phyloP scores from a whole-genome alignment of 2,329 filamentous ascomycete genomes.

The Elsinoe perseae region DNA sequence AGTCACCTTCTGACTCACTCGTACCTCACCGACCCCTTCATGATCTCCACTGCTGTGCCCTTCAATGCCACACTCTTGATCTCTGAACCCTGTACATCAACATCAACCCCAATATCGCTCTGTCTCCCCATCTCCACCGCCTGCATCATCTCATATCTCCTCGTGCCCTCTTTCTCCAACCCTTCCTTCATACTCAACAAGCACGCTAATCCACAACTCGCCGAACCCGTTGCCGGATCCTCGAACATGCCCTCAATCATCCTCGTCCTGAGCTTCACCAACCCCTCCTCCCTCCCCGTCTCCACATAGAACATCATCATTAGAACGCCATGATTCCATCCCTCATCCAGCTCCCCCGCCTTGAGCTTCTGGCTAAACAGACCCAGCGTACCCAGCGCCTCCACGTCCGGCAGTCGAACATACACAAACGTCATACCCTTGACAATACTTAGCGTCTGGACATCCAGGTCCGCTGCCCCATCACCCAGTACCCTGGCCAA shows the following conservation, averaged over 20 bases:
- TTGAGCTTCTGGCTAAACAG: constrained; percentile 28
- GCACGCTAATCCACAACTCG: constrained; percentile 40
- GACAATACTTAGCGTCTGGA: constrained; percentile 47
- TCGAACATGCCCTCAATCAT: constrained; percentile 50
- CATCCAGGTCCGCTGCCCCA: constrained; percentile 14
- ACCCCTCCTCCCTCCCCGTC: constrained; percentile 25
- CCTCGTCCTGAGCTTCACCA: constrained; percentile 45
- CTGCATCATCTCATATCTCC: constrained; percentile 39
- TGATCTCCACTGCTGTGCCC: constrained; percentile 38
- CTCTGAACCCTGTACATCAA: constrained; percentile 33
- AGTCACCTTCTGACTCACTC: not conserved
- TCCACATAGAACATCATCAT: constrained; percentile 54
- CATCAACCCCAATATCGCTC: constrained; percentile 43
- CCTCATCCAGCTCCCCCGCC: constrained; percentile 33
- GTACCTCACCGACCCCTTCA: constrained; percentile 30
- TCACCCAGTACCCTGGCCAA: constrained; percentile 21
- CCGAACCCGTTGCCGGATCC: constrained; percentile 46
- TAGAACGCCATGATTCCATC: constrained; percentile 49
- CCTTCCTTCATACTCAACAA: constrained; percentile 39
- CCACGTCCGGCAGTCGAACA: constrained; percentile 53
- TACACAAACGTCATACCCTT: constrained; percentile 68
- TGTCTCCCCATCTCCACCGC: constrained; percentile 46
- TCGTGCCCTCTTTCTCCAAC: constrained; percentile 23
- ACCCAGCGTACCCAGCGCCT: constrained; percentile 45
- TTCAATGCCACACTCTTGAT: constrained; percentile 38